Conservation (phyloP, 140 eudicot species). For the Anethum foeniculum region DNA sequence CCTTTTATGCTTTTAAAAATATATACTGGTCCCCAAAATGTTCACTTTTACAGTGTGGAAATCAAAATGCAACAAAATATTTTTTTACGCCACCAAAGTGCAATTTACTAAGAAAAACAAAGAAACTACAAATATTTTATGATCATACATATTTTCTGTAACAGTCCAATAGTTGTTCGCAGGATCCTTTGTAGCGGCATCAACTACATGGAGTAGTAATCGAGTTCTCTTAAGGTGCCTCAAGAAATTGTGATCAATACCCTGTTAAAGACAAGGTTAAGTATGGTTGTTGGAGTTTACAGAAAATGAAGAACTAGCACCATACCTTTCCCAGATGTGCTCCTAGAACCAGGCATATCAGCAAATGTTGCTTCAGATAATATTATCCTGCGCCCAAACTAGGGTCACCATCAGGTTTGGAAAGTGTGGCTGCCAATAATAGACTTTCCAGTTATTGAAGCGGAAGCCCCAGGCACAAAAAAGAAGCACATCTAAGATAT, state of each 20-base stretch:
- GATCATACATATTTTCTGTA: constrained; percentile 55
- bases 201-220: constrained; percentile 84
- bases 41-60: not conserved
- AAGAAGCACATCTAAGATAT: not conserved
- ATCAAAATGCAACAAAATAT: not conserved
- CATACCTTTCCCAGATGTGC: constrained; percentile 92
- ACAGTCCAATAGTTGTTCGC: constrained; percentile 70
- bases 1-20: not conserved
- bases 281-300: not conserved
- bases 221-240: constrained; percentile 91
- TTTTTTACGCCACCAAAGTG: not conserved
- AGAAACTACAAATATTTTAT: not conserved
- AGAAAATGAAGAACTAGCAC: not conserved
- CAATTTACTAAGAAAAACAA: not conserved
- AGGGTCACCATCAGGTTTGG: constrained; percentile 92
- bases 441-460: constrained; percentile 87
- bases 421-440: constrained; percentile 68
- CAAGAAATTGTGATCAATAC: constrained; percentile 81
- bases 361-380: constrained; percentile 86
- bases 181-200: constrained; percentile 76
- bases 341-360: constrained; percentile 92
- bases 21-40: not conserved
- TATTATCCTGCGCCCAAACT: constrained; percentile 69
- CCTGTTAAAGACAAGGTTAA: constrained; percentile 36
- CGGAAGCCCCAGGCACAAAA: no score